Evolutionary conservation across 1,284 basidiomycete genomes (phyloP).

Genomic region (Cutaneotrichosporon cavernicola): DNA sequence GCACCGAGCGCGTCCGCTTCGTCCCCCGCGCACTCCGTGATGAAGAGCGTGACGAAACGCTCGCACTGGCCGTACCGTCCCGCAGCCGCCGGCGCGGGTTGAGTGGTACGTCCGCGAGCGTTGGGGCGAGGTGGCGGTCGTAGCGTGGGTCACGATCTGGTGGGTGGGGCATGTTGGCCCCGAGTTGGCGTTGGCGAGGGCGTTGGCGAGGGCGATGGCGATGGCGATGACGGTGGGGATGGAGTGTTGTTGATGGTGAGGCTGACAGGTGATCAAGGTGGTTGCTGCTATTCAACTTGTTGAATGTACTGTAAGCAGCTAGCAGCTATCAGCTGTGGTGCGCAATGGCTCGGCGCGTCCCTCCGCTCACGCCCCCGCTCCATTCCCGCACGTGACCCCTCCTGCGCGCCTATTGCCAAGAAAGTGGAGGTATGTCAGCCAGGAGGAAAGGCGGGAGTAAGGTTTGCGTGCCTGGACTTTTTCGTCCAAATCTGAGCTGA

Average conservation of each 20-base stretch:
- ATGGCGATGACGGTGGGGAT: neutral
- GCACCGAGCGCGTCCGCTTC: slow-evolving; percentile 12
- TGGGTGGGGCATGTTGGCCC: neutral
- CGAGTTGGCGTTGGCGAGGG: neutral
- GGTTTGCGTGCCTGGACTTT: slow-evolving; percentile 1
- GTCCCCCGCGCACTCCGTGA: slow-evolving; percentile 2
- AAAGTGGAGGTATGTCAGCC: neutral
- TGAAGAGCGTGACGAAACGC: neutral
- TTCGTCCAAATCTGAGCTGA: neutral
- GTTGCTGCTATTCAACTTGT: no score
- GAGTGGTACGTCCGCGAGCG: slow-evolving; percentile 37
- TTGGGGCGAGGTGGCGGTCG: slow-evolving; percentile 16
- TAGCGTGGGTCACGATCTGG: neutral
- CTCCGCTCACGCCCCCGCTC: neutral
- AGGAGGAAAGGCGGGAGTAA: neutral
- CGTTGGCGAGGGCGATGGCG: neutral
- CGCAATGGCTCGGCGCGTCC: neutral
- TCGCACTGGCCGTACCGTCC: slow-evolving; percentile 20
- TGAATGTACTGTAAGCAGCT: no score
- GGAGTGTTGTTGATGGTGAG: neutral
- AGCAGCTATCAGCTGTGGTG: no score
- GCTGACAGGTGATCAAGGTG: no score
- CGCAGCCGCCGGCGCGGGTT: slow-evolving; percentile 34
- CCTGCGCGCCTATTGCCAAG: neutral
- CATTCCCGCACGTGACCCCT: neutral